Percentiles rank a stretch among this genome's conserved stretches.
These are phyloP conservation scores for Puccinia horiana DNA, from an alignment of 1,284 basidiomycete species.

Conservation along the genomic window DNA sequence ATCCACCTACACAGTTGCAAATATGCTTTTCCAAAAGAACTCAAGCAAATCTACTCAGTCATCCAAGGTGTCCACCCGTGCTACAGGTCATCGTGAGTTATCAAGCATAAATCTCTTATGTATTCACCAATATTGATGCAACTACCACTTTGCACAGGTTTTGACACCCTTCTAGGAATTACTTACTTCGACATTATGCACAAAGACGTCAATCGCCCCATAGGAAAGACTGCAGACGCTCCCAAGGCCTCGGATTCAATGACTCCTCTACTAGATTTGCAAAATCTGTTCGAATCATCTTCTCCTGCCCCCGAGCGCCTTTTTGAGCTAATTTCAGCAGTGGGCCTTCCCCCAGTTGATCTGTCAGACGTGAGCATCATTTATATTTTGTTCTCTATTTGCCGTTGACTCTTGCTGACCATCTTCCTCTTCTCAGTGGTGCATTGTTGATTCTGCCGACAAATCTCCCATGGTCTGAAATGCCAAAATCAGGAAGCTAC, in stretches of 20 bases:
- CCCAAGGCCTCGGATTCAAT: neutral
- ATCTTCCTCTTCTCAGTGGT: neutral
- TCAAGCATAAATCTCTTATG: neutral
- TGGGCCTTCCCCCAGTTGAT: neutral
- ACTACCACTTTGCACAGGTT: neutral
- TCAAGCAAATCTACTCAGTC: neutral
- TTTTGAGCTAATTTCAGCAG: neutral
- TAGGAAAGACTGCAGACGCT: neutral
- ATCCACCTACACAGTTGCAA: neutral
- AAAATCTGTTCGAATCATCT: neutral
- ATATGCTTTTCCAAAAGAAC: conserved; percentile 11
- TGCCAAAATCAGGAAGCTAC: neutral
- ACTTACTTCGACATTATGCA: conserved; percentile 2
- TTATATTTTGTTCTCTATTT: neutral
- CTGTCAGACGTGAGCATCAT: neutral
- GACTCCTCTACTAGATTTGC: neutral
- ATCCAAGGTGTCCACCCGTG: neutral
- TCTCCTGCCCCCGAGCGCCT: neutral
- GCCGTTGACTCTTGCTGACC: neutral
- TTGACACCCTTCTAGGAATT: conserved; percentile 12
- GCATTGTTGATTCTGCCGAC: neutral
- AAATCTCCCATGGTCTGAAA: neutral
- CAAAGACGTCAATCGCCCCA: neutral
- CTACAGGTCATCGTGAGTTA: neutral
- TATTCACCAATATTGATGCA: neutral